Base-by-base conservation (phyloP, 1,284 basidiomycete species). In the Rhodotorula sp. region DNA sequence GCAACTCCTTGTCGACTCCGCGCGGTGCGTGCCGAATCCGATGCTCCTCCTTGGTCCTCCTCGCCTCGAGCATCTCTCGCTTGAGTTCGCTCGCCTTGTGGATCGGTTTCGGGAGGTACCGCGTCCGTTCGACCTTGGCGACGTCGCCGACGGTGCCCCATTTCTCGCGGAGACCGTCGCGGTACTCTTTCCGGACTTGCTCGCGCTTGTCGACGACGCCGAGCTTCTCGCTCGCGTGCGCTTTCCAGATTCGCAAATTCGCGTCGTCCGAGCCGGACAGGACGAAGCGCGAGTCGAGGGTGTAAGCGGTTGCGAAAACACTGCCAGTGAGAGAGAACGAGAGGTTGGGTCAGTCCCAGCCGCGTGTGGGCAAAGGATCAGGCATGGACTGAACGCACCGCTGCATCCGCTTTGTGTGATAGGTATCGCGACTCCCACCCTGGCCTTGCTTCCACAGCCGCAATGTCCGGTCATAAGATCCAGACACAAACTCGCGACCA, bases 341-440 rank as follows among this genome's bases (percentile, higher is more conserved):
- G 8, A 44, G 62, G 64, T 51, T 18, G n/a, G 1, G 33, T 30
- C 20, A 42, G 62, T 44, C 30, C 20, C 48, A 24, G 48, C 48
- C 22, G 7, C 37, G 12, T 42, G 12, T 10, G 37, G 37, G 48
- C 20, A 20, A 7, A 49, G 3, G 18, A 18, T 49, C 26, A 1
- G 5, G 17, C 14, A 30, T 49, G 24, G 4, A 46, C 18, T 24
- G n/a, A 46, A 77, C 80, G 63, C 64, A 92, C 90, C 94, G 87
- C 81, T 99, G 95, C 96, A 99, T 99, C 55, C 96, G 91, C 83
- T 98, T 98, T 33, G 93, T 95, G 82, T 99, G 95, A 80, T 99
- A 99, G 7, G 95, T 89, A 80, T 98, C 95, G 29, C 91, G 88
- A 5, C 86, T 85, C 67, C 88, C 87, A 5, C 94, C 95, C 59